Conservation (phyloP, 2,329 filamentous ascomycete species). For the Ascocoryne sarcoides region DNA sequence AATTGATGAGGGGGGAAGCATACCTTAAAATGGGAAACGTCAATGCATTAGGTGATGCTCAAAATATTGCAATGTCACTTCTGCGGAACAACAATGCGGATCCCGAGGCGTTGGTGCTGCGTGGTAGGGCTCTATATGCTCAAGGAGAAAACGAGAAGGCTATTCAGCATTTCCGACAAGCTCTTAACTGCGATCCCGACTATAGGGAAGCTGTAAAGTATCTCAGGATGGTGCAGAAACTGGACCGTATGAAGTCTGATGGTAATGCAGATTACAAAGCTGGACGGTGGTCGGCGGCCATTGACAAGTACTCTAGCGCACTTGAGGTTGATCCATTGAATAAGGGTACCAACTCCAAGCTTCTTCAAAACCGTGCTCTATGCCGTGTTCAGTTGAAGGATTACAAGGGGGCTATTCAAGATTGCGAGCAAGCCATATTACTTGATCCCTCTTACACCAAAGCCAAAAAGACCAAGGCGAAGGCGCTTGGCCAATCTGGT, state of each 20-base stretch:
- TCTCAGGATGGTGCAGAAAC: constrained; percentile 80
- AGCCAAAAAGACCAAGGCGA: constrained; percentile 88
- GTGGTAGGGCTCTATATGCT: constrained; percentile 78
- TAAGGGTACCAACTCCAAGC: constrained; percentile 88
- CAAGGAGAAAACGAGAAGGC: constrained; percentile 95
- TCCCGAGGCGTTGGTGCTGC: constrained; percentile 84
- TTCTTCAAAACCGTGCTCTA: constrained; percentile 86
- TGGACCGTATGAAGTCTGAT: constrained; percentile 88
- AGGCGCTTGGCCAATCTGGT: constrained; percentile 74
- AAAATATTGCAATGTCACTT: constrained; percentile 83
- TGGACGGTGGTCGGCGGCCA: constrained; percentile 68
- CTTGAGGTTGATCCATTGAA: constrained; percentile 80
- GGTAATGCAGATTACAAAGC: constrained; percentile 88
- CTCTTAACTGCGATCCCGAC: constrained; percentile 83
- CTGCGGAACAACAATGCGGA: constrained; percentile 83
- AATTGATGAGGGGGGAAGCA: constrained; percentile 82
- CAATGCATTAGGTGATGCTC: constrained; percentile 83
- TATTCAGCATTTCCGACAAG: constrained; percentile 83
- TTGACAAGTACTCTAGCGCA: constrained; percentile 76
- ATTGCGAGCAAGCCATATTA: constrained; percentile 76
- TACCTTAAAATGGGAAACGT: constrained; percentile 86
- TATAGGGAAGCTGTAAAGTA: constrained; percentile 83
- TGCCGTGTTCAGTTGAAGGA: constrained; percentile 78
- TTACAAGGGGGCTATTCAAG: constrained; percentile 69
- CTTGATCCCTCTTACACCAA: constrained; percentile 82